Evolutionary conservation across 306 rosid genomes (phyloP).

Genomic region (Comarum palustre): DNA sequence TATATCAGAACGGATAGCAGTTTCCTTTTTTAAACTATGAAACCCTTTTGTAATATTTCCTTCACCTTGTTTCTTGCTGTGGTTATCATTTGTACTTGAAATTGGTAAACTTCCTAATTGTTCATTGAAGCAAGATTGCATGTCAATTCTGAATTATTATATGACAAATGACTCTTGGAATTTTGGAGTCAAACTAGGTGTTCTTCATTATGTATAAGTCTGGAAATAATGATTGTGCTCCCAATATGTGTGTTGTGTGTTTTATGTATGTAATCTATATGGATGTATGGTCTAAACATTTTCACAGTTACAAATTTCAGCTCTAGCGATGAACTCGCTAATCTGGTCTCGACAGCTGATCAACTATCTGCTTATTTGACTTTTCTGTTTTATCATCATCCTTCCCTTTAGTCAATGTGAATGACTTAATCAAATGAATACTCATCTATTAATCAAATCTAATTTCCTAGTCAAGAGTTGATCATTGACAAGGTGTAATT

Average conservation of each 20-base stretch:
- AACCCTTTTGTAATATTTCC: background rate
- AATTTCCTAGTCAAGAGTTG: constrained; percentile 8
- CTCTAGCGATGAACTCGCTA: background rate
- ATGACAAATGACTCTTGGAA: background rate
- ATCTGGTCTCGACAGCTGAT: background rate
- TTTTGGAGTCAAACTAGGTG: background rate
- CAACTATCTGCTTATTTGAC: background rate
- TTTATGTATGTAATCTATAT: background rate
- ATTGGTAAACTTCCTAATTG: background rate
- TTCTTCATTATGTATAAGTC: background rate
- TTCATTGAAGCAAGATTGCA: background rate
- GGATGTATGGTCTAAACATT: background rate
- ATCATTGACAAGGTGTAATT: constrained; percentile 29
- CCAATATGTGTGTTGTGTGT: background rate
- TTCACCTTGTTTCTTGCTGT: background rate
- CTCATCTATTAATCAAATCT: background rate
- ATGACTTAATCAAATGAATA: background rate
- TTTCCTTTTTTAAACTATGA: background rate
- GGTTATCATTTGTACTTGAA: background rate
- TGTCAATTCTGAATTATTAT: background rate
- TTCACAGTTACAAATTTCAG: background rate
- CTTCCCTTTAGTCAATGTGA: background rate
- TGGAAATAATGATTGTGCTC: background rate
- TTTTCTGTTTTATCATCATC: background rate
- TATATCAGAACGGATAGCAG: background rate